Evolutionary conservation across 768 basidiomycete genomes (phyloP).

Genomic region (Auriscalpium vulgare): DNA sequence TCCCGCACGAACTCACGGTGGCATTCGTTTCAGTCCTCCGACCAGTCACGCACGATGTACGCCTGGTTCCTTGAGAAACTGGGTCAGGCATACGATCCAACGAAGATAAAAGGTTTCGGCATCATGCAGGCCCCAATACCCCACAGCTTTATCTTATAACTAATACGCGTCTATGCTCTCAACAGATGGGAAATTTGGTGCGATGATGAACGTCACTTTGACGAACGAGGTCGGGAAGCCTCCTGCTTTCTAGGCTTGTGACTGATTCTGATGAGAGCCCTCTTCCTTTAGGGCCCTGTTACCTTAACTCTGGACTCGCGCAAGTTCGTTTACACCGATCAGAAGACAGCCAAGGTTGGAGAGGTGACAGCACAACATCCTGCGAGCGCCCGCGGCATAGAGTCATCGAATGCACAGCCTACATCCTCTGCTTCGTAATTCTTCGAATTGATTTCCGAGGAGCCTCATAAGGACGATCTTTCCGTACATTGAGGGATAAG

Average conservation of each 20-base stretch:
- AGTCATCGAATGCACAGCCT: too few species aligned
- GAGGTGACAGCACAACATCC: too few species aligned
- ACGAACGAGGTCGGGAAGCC: slow-evolving; percentile 67
- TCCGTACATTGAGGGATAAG: too few species aligned
- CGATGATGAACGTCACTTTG: slow-evolving; percentile 89
- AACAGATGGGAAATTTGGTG: slow-evolving; percentile 87
- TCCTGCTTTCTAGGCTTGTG: slow-evolving; percentile 1
- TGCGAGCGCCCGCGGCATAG: too few species aligned
- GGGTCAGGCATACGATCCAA: slow-evolving; percentile 54
- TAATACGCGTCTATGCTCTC: slow-evolving; percentile 4
- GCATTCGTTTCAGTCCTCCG: slow-evolving; percentile 42
- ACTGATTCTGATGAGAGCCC: slow-evolving; percentile 1
- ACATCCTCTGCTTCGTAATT: too few species aligned
- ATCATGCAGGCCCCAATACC: not conserved
- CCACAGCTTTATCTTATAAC: not conserved
- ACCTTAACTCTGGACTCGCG: slow-evolving; percentile 81
- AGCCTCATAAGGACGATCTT: too few species aligned
- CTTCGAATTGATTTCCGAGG: too few species aligned
- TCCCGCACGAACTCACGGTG: not conserved
- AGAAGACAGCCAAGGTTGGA: too few species aligned
- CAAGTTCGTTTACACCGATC: slow-evolving; percentile 38
- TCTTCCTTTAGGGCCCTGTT: slow-evolving; percentile 58
- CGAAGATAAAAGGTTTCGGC: slow-evolving; percentile 67
- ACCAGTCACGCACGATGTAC: slow-evolving; percentile 64
- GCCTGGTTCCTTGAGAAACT: slow-evolving; percentile 63